Conservation (phyloP, 768 basidiomycete species). For the Rhodotorula babjevae region DNA sequence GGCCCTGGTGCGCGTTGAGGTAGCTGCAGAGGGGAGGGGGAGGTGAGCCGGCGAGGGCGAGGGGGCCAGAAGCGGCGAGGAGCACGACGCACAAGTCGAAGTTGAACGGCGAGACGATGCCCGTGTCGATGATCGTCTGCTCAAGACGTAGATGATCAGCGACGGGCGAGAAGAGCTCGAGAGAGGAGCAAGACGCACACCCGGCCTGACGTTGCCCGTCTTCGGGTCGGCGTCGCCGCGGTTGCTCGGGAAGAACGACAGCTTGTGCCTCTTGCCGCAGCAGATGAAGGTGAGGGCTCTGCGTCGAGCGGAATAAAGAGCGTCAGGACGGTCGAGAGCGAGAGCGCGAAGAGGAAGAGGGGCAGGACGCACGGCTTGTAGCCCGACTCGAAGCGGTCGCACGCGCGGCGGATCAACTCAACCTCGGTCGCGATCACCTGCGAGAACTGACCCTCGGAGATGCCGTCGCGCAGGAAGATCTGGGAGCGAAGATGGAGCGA, state of each 20-base stretch:
- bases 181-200: no score
- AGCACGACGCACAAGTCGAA: conserved; percentile 10
- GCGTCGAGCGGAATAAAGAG: no score
- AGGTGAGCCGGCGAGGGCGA: background rate
- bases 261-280: conserved; percentile 4
- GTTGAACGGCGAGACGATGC: background rate
- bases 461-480: conserved; percentile 14
- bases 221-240: conserved; percentile 1
- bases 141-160: no score
- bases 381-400: background rate
- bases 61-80: background rate
- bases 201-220: conserved; percentile 17
- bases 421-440: conserved; percentile 14
- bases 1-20: background rate
- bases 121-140: conserved; percentile 8
- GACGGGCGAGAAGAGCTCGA: no score
- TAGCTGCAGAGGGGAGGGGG: background rate
- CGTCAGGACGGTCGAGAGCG: no score
- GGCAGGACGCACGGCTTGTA: background rate
- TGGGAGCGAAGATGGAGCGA: background rate
- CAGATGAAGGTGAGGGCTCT: background rate
- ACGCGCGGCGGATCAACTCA: background rate
- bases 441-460: conserved; percentile 16
- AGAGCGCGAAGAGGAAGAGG: background rate
- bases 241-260: background rate